Evolutionary conservation across 371 early-diverging fungal species (phyloP), one percentile per base, ranked within the genome.

Genomic region (Astathelohania contejeani): DNA sequence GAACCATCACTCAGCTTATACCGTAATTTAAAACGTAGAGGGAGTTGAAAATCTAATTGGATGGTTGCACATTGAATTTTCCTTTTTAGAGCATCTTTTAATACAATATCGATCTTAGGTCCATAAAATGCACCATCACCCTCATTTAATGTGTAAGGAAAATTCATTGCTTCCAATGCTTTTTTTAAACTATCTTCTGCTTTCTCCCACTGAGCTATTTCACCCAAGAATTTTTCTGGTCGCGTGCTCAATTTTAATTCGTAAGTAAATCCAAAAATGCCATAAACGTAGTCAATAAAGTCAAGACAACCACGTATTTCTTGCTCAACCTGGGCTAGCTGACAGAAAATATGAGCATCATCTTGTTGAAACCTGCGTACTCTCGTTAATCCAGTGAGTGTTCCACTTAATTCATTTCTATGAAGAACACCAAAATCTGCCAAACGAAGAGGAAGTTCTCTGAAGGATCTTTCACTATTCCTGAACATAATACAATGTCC

Each of bases 61-160:
- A 95, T 85, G 18, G 98, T 97, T 38, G 93, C 96, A 71, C 94
- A 94, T 76, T 95, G 96, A 70, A 84, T 86, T 63, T 79, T 78
- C 55, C 94, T 83, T 42, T 82, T 78, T 56, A 90, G 78, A 12
- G 91, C 91, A 76, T 97, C 98, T 25, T 81, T 76, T 60, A 97
- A 82, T 38, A 82, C 81, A 65, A 97, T 93, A 77, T 97, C 98
- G 67, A 97, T 88, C 82, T 97, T 97, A 65, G 98, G 98, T 3
- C 96, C 98, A 74, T 97, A 97, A 80, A 97, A 97, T 22, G 98
- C 98, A 37, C 96, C 98, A 79, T 97, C 98, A 63, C 93, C 92
- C 19, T 83, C 85, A 73, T 95, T 90, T 28, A 94, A 55, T 57
- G 78, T 79, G 90, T 90, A 97, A 6, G 76, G 65, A 39, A 79